Evolutionary conservation across 306 rosid genomes (phyloP).

Genomic region (Ormosia emarginata): DNA sequence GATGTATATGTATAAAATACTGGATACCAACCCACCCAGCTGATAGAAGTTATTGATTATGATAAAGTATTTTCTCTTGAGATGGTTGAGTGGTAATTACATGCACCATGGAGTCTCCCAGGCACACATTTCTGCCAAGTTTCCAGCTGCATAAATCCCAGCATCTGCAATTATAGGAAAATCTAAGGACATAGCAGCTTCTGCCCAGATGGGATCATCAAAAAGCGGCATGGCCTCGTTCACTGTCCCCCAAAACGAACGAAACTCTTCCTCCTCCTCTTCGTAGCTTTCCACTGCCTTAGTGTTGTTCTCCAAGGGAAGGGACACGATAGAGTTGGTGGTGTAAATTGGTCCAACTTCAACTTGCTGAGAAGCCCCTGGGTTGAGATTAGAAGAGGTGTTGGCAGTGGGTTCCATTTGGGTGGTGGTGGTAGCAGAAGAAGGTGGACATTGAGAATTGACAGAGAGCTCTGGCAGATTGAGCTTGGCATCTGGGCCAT

Average conservation of each 20-base stretch:
- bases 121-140: conserved; percentile 35
- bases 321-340: not conserved
- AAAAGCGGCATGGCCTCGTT: conserved; percentile 30
- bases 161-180: conserved; percentile 41
- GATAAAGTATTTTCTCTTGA: not conserved
- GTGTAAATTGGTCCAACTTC: conserved; percentile 5
- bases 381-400: not conserved
- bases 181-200: conserved; percentile 71
- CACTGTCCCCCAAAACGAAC: conserved; percentile 37
- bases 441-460: not conserved
- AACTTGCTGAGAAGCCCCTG: conserved; percentile 8
- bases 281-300: not conserved
- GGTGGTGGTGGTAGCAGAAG: not conserved
- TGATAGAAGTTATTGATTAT: not conserved
- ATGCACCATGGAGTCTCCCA: conserved; percentile 70
- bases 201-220: conserved; percentile 77
- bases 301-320: not conserved
- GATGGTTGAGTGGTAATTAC: not conserved
- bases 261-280: not conserved
- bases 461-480: conserved; percentile 46
- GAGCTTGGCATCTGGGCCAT: conserved; percentile 78
- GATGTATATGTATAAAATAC: not conserved
- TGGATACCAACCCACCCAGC: not conserved
- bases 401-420: not conserved
- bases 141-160: conserved; percentile 11